Evolutionary conservation across 768 basidiomycete species (phyloP), one percentile per base, ranked within the genome.

Genomic region (Agaricus blazei): DNA sequence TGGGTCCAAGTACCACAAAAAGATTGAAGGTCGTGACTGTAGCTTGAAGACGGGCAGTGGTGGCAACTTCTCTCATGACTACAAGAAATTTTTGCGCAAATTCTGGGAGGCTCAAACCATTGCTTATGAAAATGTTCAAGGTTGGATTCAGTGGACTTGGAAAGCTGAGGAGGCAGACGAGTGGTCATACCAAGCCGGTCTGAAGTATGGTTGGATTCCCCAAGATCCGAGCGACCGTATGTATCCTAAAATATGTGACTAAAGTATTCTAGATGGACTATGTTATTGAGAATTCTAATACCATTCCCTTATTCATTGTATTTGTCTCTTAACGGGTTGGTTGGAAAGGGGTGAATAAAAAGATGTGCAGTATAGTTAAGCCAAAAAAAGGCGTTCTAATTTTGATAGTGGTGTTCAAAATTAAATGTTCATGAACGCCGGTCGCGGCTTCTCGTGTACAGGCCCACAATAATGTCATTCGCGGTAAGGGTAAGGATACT

Each of bases 401-500:
- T 11, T 43, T 15, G 24, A 51, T 41, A 38, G 4, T 24, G 42
- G 42, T 19, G 11, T 9, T 8, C 34, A 34, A 3, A 34, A 11
- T 8, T 8, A 11, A 19, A 78, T 75, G 60, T 80, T 81, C 42
- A 51, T 69, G 36, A 81, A 61, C 49, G 58, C 29, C 63, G 49
- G 43, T 64, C 58, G 45, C 59, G 60, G 23, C 54, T 55, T 4
- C 75, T 77, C 67, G 80, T 87, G 72, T 90, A 90, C 14, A 88
- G 68, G 59, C 80, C 76, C 52, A 83, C 72, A 57, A 91, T 88
- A 54, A 91, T 69, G 62, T 92, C 90, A 71, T 96, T 93, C 54
- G 87, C 83, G 2, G 93, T 95, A 44, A 98, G 75, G 1, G 95
- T 98, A 58, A 97, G 82, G 60, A 98, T 92, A 48, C 90, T 93